Conservation (phyloP, 306 rosid species). For the Lotus japonicus region DNA sequence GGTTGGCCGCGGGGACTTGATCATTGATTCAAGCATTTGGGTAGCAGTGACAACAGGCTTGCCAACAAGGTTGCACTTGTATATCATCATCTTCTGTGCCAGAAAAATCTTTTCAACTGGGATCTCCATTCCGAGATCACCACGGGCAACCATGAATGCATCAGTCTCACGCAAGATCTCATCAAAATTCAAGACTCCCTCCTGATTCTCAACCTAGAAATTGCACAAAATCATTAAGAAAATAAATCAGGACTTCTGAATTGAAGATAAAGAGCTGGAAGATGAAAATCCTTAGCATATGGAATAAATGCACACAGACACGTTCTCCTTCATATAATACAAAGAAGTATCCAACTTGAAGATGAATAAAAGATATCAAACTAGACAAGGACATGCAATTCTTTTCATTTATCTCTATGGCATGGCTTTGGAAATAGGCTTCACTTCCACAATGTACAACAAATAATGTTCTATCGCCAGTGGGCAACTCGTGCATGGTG, state of each 20-base stretch:
- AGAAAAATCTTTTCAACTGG: slow-evolving; percentile 94
- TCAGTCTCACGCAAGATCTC: slow-evolving; percentile 95
- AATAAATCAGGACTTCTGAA: slow-evolving; percentile 8
- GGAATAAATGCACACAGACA: background rate
- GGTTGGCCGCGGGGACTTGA: slow-evolving; percentile 93
- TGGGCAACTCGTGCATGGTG: background rate
- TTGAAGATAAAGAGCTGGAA: background rate
- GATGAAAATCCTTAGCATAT: background rate
- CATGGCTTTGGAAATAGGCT: background rate
- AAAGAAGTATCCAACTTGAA: background rate
- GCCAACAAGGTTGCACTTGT: slow-evolving; percentile 91
- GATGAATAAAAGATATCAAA: too few species aligned
- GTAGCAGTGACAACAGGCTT: slow-evolving; percentile 98
- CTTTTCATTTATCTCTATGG: background rate
- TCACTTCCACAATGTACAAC: background rate
- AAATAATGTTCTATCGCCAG: background rate
- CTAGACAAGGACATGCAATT: background rate
- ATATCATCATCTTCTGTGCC: slow-evolving; percentile 98
- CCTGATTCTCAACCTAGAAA: slow-evolving; percentile 90
- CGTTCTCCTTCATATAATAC: background rate
- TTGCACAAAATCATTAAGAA: slow-evolving; percentile 17
- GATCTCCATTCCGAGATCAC: slow-evolving; percentile 98
- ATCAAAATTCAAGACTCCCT: slow-evolving; percentile 93
- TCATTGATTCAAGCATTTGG: slow-evolving; percentile 98
- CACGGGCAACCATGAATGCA: slow-evolving; percentile 98